A percentile compares a stretch with the other conserved stretches of the same genome.
Evolutionary conservation across 805 yeast species (phyloP).

Genomic region (Candida palmyrensis): DNA sequence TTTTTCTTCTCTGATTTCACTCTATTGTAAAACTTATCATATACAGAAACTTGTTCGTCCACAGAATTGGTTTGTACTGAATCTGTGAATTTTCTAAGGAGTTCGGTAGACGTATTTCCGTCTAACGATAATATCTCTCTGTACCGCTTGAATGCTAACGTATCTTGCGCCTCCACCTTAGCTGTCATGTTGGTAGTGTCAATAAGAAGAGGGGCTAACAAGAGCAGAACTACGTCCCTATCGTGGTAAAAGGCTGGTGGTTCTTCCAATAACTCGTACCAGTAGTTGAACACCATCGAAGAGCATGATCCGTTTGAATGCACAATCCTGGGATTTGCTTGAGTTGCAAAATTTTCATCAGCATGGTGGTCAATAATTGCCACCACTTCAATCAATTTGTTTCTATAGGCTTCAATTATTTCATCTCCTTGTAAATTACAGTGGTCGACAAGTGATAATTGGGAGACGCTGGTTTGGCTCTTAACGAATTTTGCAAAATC

Average conservation of each 20-base stretch:
- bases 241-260: conserved; percentile 12
- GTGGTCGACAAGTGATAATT: conserved; percentile 76
- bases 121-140: conserved; percentile 11
- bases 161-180: conserved; percentile 61
- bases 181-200: conserved; percentile 70
- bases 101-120: background rate
- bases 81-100: background rate
- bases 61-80: background rate
- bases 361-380: conserved; percentile 87
- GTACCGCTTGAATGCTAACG: conserved; percentile 38
- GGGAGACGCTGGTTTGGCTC: conserved; percentile 12
- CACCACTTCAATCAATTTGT: conserved; percentile 28
- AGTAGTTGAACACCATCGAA: conserved; percentile 63
- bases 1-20: conserved; percentile 53
- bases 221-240: conserved; percentile 39
- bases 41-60: background rate
- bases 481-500: conserved; percentile 40
- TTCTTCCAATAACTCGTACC: conserved; percentile 29
- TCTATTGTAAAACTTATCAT: conserved; percentile 14
- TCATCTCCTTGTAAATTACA: conserved; percentile 56
- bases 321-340: conserved; percentile 60
- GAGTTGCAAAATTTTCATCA: conserved; percentile 49
- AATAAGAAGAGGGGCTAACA: conserved; percentile 63
- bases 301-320: conserved; percentile 73
- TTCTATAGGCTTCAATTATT: conserved; percentile 21